Percentiles rank a stretch among this genome's conserved stretches.
phyloP scores from a whole-genome alignment of 192 early-diverging fungal species.

The Helicostylum pulchrum region DNA sequence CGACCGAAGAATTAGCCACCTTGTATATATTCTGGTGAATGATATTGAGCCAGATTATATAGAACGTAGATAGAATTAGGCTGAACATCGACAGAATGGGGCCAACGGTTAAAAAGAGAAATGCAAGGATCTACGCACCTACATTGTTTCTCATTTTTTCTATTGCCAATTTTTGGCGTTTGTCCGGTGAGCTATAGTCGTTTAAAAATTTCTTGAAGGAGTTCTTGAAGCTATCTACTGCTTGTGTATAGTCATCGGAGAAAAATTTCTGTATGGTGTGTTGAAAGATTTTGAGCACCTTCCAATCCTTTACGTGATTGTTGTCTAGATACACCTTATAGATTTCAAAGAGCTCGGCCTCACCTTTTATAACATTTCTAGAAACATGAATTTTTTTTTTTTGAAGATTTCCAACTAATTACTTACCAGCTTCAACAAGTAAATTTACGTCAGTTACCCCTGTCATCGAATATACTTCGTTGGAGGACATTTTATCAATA shows the following conservation, averaged over 20 bases:
- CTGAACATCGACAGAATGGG: constrained; percentile 3
- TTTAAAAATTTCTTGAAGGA: constrained; percentile 13
- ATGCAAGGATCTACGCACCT: constrained; percentile 6
- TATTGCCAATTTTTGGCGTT: constrained; percentile 3
- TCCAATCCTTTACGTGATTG: constrained; percentile 2
- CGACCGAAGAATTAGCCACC: background rate
- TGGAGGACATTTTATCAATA: constrained; percentile 10
- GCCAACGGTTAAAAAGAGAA: constrained; percentile 3
- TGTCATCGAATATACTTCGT: constrained; percentile 12
- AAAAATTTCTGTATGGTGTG: constrained; percentile 9
- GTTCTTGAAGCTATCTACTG: constrained; percentile 5
- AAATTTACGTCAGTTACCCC: constrained; percentile 5
- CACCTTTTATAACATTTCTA: constrained; percentile 7
- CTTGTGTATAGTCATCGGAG: constrained; percentile 8
- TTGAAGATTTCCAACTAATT: constrained; percentile 10
- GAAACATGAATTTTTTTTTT: constrained; percentile 9
- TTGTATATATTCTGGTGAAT: constrained; percentile 11
- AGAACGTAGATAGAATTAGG: constrained; percentile 10
- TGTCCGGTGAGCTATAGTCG: background rate
- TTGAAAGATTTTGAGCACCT: constrained; percentile 11
- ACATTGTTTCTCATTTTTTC: constrained; percentile 1
- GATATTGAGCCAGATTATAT: constrained; percentile 12
- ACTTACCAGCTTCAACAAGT: constrained; percentile 6
- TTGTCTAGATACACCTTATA: constrained; percentile 6
- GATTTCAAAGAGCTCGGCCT: constrained; percentile 5